These are phyloP conservation scores for Patellifolia procumbens DNA, from an alignment of 179 eudicot species.

Conservation along the genomic window DNA sequence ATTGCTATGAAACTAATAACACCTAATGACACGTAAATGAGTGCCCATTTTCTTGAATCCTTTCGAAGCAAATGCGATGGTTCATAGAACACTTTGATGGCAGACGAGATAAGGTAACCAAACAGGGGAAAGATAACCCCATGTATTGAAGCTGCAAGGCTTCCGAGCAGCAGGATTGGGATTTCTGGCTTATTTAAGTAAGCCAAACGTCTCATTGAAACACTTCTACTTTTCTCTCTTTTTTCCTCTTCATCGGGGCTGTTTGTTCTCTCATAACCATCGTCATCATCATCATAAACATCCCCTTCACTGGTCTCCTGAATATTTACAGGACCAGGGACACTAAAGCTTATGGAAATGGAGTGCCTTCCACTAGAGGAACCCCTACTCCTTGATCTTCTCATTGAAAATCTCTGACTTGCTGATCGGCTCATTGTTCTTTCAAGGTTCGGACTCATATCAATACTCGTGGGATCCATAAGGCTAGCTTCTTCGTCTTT, in stretches of 20 bases:
- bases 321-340: conserved; percentile 39
- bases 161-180: conserved; percentile 60
- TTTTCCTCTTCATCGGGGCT: conserved; percentile 15
- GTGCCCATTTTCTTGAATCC: conserved; percentile 64
- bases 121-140: conserved; percentile 68
- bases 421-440: conserved; percentile 44
- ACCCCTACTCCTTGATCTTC: conserved; percentile 51
- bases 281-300: conserved; percentile 6
- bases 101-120: conserved; percentile 60
- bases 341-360: conserved; percentile 32
- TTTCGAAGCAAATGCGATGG: conserved; percentile 42
- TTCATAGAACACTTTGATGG: conserved; percentile 65
- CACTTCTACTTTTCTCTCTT: conserved; percentile 29
- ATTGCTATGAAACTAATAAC: conserved; percentile 34
- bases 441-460: conserved; percentile 27
- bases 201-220: conserved; percentile 53
- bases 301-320: conserved; percentile 33
- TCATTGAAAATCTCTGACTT: conserved; percentile 44
- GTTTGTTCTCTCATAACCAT: background rate
- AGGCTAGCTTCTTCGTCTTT: conserved; percentile 34
- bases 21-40: conserved; percentile 46
- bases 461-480: conserved; percentile 23
- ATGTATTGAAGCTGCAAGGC: conserved; percentile 53
- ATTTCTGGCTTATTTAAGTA: conserved; percentile 66
- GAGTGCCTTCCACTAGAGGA: conserved; percentile 59